Evolutionary conservation across 2,329 filamentous ascomycete genomes (phyloP), one percentile per base, ranked within the genome.

Genomic region (Penicillium janthinellum): DNA sequence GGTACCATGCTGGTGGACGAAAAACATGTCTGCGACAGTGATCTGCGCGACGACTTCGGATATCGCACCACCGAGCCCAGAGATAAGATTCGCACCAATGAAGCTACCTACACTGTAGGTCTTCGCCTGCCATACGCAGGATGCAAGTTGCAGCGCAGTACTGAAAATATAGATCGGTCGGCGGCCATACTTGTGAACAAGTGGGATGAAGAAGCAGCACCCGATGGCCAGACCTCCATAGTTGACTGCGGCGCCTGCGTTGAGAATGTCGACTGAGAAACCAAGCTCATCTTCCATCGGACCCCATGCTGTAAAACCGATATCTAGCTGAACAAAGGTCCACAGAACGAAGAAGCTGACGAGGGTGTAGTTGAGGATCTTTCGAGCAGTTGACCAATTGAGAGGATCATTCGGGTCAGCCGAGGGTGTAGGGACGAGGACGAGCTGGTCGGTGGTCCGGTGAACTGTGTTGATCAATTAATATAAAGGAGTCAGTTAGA

Each of bases 11-110:
- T 82, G 71, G 54, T 82, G 79, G 1, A 81, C 73, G 63, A 82
- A 83, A 66, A 81, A 82, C 56, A 83, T 54, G 58, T 82, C 80
- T 5, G 76, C 75, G 17, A 82, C 74, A 0, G 79, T 82, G 61
- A 82, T 77, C 61, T 81, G 78, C 0, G 81, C 75, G 20, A 82
- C 69, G 1, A 71, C 72, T 62, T 83, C 81, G 53, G 71, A 74
- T 10, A 81, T 65, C 7, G 80, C 78, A 6, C 81, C 81, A 1
- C 75, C 68, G 20, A 82, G 71, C 7, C 82, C 78, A 12, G 72
- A 69, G 8, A 83, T 61, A 0, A 79, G 60, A 59, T 82, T 81
- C 35, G 75, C 71, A 0, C 73, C 69, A 56, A 81, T 76, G 50
- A 80, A 68, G 37, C 84, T 81, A 0, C 67, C 76, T 0, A 69